phyloP scores from a whole-genome alignment of 495 filamentous ascomycete genomes.

The Penicillium cinerascens region DNA sequence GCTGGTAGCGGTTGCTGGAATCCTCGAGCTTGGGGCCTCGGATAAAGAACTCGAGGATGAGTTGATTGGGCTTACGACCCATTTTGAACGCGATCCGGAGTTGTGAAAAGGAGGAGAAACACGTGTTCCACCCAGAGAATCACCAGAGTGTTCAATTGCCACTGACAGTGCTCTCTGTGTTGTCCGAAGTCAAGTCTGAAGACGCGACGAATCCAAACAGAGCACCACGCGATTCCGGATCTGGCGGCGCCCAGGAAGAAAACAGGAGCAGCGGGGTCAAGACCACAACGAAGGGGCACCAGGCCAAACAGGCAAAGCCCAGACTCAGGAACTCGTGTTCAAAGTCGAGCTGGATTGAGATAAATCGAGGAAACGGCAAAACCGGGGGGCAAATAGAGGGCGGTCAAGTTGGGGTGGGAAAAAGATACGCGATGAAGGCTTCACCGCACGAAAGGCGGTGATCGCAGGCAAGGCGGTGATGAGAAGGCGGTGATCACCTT shows the following conservation, averaged over 20 bases:
- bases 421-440: conserved; percentile 26
- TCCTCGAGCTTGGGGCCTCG: conserved; percentile 78
- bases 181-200: neutral
- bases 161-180: neutral
- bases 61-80: conserved; percentile 76
- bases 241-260: neutral
- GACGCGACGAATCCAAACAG: conserved; percentile 6
- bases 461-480: conserved; percentile 40
- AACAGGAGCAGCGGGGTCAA: neutral
- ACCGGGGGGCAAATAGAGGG: conserved; percentile 36
- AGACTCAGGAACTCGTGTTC: neutral
- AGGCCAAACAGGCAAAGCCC: conserved; percentile 6
- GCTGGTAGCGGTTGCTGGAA: conserved; percentile 80
- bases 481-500: conserved; percentile 34
- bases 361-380: conserved; percentile 30
- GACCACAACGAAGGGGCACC: neutral
- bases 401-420: conserved; percentile 33
- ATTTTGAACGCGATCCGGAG: conserved; percentile 39
- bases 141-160: neutral
- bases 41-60: conserved; percentile 81
- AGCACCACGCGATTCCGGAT: conserved; percentile 1
- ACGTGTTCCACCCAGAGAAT: neutral
- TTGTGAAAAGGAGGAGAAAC: neutral
- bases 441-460: conserved; percentile 50
- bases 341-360: neutral